These are phyloP conservation scores for Hypoxylon sp. DNA, from an alignment of 2,329 filamentous ascomycete genomes.

Conservation along the genomic window DNA sequence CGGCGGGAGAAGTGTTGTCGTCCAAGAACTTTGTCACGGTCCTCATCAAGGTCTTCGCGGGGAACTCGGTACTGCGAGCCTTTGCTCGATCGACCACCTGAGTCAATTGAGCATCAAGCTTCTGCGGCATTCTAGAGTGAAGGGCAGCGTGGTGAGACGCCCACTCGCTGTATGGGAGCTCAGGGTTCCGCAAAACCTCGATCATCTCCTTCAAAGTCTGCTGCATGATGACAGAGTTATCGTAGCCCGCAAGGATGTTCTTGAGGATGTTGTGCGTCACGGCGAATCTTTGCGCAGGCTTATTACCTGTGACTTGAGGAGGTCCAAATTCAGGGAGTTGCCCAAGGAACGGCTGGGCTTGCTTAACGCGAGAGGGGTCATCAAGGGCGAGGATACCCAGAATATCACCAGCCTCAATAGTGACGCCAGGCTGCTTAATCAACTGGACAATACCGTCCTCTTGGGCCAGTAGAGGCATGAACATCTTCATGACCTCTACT, in stretches of 20 bases:
- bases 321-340: slow-evolving; percentile 89
- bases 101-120: slow-evolving; percentile 84
- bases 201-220: slow-evolving; percentile 87
- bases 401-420: slow-evolving; percentile 96
- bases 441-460: slow-evolving; percentile 97
- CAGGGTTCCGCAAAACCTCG: slow-evolving; percentile 88
- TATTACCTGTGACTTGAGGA: slow-evolving; percentile 88
- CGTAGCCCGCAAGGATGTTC: slow-evolving; percentile 92
- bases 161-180: slow-evolving; percentile 97
- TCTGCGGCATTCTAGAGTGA: slow-evolving; percentile 97
- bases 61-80: slow-evolving; percentile 85
- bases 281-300: slow-evolving; percentile 88
- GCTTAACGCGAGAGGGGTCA: slow-evolving; percentile 95
- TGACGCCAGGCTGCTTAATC: slow-evolving; percentile 99
- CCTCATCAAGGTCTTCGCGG: slow-evolving; percentile 87
- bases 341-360: slow-evolving; percentile 91
- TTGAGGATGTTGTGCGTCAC: slow-evolving; percentile 81
- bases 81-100: slow-evolving; percentile 89
- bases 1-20: slow-evolving; percentile 80
- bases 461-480: slow-evolving; percentile 96
- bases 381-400: slow-evolving; percentile 96
- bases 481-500: slow-evolving; percentile 99
- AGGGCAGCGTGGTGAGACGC: slow-evolving; percentile 94
- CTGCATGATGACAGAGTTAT: slow-evolving; percentile 97
- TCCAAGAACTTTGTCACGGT: slow-evolving; percentile 89